A percentile compares a stretch with the other conserved stretches of the same genome.
Conservation (phyloP, 129 eudicot genomes). For the Flaveria linearis region DNA sequence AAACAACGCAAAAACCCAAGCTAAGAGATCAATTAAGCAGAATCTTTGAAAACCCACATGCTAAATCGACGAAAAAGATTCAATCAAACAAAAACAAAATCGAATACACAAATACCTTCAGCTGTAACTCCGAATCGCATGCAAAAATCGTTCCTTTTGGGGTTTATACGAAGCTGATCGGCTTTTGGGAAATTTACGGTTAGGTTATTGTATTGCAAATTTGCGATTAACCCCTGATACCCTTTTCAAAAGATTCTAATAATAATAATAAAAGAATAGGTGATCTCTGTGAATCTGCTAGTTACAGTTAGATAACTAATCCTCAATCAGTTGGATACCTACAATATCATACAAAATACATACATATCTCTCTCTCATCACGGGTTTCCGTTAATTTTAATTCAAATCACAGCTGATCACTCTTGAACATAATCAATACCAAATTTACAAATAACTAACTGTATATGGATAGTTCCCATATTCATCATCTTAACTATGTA, state of each 20-base stretch:
- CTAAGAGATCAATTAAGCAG: too few relatives aligned
- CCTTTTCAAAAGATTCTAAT: too few relatives aligned
- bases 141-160: too few relatives aligned
- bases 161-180: conserved; percentile 41
- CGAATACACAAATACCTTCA: too few relatives aligned
- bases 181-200: conserved; percentile 21
- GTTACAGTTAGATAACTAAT: conserved; percentile 7
- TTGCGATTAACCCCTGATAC: too few relatives aligned
- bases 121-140: too few relatives aligned
- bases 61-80: too few relatives aligned
- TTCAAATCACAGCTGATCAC: conserved; percentile 18
- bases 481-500: conserved; percentile 18
- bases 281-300: conserved; percentile 24
- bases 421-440: conserved; percentile 26
- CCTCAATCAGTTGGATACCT: not conserved
- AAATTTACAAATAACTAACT: conserved; percentile 19
- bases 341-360: not conserved
- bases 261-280: not conserved
- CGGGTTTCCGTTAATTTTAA: too few relatives aligned
- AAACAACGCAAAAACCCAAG: too few relatives aligned
- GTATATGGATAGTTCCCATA: conserved; percentile 16
- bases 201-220: conserved; percentile 28
- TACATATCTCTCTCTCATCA: not conserved
- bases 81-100: too few relatives aligned
- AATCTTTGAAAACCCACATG: too few relatives aligned